Evolutionary conservation across 768 basidiomycete genomes (phyloP).

Genomic region (Agaricus blazei): DNA sequence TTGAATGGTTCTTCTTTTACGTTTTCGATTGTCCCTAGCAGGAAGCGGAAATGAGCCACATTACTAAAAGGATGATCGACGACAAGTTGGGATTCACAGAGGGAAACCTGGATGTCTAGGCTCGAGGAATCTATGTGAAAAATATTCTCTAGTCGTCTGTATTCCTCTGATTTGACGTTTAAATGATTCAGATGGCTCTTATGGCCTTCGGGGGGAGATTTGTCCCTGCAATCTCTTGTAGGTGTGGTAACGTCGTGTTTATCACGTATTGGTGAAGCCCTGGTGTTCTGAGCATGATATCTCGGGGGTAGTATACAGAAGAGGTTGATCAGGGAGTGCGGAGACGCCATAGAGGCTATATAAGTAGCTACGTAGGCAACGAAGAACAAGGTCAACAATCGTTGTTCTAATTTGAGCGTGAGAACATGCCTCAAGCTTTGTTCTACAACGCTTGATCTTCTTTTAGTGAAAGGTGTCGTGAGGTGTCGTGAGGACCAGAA

Average conservation of each 20-base stretch:
- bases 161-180: conserved; percentile 37
- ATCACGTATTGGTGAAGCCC: conserved; percentile 44
- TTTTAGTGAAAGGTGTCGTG: background rate
- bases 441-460: background rate
- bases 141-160: conserved; percentile 49
- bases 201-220: conserved; percentile 32
- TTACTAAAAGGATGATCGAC: background rate
- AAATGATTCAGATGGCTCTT: conserved; percentile 43
- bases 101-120: background rate
- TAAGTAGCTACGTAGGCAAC: no score
- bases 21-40: background rate
- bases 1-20: background rate
- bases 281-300: conserved; percentile 18
- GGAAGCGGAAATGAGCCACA: background rate
- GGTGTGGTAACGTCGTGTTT: conserved; percentile 39
- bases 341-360: background rate
- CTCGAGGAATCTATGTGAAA: conserved; percentile 25
- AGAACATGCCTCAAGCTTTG: background rate
- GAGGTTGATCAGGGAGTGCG: background rate
- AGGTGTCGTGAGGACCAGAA: no score
- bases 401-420: background rate
- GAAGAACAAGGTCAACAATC: no score
- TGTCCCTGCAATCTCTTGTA: conserved; percentile 24
- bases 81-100: background rate
- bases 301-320: background rate